Evolutionary conservation across 495 filamentous ascomycete genomes (phyloP).

Genomic region (Cercophora sp.): DNA sequence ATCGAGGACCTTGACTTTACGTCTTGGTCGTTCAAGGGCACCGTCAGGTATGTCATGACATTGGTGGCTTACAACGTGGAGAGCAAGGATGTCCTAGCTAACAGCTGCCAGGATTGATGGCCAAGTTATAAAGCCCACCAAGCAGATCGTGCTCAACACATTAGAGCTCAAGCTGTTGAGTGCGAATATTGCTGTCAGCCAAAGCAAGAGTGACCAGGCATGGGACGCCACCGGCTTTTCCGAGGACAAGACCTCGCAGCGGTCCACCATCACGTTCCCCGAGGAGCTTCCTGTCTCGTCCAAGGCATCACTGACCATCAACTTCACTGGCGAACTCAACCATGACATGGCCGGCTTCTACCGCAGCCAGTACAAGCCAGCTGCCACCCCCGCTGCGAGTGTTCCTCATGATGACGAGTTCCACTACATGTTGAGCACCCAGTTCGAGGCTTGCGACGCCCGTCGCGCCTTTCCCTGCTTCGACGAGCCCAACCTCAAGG

Average conservation of each 20-base stretch:
- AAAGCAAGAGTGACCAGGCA: slow-evolving; percentile 44
- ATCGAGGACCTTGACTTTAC: slow-evolving; percentile 73
- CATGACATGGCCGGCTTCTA: slow-evolving; percentile 96
- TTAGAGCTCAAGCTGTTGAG: slow-evolving; percentile 58
- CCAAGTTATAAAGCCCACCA: slow-evolving; percentile 58
- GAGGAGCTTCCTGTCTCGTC: slow-evolving; percentile 58
- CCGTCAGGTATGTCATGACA: slow-evolving; percentile 55
- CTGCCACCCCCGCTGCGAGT: slow-evolving; percentile 59
- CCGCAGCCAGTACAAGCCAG: slow-evolving; percentile 87
- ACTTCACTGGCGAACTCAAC: slow-evolving; percentile 85
- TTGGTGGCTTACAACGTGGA: background rate
- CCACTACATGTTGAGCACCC: slow-evolving; percentile 92
- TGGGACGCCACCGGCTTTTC: slow-evolving; percentile 61
- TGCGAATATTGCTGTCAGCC: slow-evolving; percentile 44
- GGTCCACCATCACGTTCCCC: slow-evolving; percentile 68
- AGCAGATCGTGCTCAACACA: slow-evolving; percentile 71
- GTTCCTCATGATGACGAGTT: slow-evolving; percentile 75
- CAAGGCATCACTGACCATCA: slow-evolving; percentile 63
- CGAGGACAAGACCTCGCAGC: slow-evolving; percentile 77
- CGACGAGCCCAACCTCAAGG: slow-evolving; percentile 95
- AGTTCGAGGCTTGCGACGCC: slow-evolving; percentile 96
- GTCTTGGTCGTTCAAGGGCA: slow-evolving; percentile 79
- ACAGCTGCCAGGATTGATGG: slow-evolving; percentile 40
- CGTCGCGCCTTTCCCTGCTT: slow-evolving; percentile 94
- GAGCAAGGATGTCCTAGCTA: too few relatives aligned